Base-by-base conservation (phyloP, 805 yeast genomes). In the Kuraishia ogatae region DNA sequence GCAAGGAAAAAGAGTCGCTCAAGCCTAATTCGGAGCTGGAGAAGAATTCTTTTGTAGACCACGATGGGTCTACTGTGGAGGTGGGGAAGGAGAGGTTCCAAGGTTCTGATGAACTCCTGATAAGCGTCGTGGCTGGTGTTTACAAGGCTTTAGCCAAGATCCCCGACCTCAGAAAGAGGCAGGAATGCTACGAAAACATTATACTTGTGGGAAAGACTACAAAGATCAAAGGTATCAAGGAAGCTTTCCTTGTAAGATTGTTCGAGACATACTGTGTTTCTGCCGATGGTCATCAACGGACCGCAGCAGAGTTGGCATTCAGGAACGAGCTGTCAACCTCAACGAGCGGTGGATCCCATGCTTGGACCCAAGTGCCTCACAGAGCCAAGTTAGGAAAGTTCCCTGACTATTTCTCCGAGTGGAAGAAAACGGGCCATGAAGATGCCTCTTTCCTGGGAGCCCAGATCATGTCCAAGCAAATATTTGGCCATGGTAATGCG, bases 341-440 rank as follows among this genome's bases (percentile, higher is more conserved):
- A 17, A 26, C 48, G 52, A 19, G 54, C 55, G 39, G 53, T 53
- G 23, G 50, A 53, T 17, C 43, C 55, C 19, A 58, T 62, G 71
- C 58, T 56, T 66, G 58, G 59, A 77, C 53, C 23, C 98, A 93
- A 71, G 91, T 85, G 1, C 98, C 97, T 22, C 82, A 84, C n/a
- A 75, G 83, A 15, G 79, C 92, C 55, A 82, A 80, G 60, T 65
- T 83, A 52, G 82, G 84, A 24, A 85, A 85, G 62, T 79, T 82
- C 67, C 96, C 97, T 0, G 98, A 93, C 55, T 92, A 93, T 69
- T 93, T 93, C 71, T 89, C 96, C 1, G 96, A 89, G 61, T 93
- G 97, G 97, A 92, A 92, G 71, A 82, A 82, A 67, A 69, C 57
- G 49, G 91, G 93, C 1, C 85, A 86, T 79, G 84, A 85, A 56